Percentiles rank a stretch among this genome's conserved stretches.
These are phyloP conservation scores for Eucalyptus fibrosa DNA, from an alignment of 345 rosid genomes.

Conservation along the genomic window DNA sequence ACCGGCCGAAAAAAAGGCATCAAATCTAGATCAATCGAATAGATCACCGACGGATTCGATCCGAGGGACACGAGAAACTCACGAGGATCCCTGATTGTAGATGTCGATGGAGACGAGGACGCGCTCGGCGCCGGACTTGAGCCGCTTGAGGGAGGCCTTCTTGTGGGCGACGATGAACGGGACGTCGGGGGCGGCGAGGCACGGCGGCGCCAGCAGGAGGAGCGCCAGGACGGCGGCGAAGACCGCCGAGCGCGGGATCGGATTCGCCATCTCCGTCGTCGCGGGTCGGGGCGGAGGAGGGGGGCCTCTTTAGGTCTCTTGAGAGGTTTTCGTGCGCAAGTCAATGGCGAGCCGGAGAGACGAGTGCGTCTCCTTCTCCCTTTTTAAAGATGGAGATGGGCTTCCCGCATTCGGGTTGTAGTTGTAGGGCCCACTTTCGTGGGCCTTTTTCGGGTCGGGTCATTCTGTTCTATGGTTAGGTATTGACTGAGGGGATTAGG, in stretches of 20 bases:
- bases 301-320: background rate
- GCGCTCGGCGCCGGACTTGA: constrained; percentile 84
- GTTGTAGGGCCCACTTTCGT: background rate
- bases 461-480: background rate
- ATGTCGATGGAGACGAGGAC: constrained; percentile 75
- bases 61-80: background rate
- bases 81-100: constrained; percentile 94
- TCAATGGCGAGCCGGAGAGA: background rate
- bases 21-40: background rate
- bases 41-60: background rate
- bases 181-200: constrained; percentile 51
- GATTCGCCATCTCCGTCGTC: constrained; percentile 16
- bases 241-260: constrained; percentile 10
- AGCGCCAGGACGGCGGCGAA: constrained; percentile 20
- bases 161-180: constrained; percentile 91
- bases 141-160: constrained; percentile 71
- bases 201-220: constrained; percentile 24
- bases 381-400: background rate
- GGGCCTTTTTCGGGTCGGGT: background rate
- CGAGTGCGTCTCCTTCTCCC: background rate
- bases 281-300: background rate
- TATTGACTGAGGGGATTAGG: background rate
- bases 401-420: background rate
- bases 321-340: background rate
- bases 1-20: background rate